These are phyloP conservation scores for Tylopilus felleus DNA, from an alignment of 768 basidiomycete genomes.

Conservation along the genomic window DNA sequence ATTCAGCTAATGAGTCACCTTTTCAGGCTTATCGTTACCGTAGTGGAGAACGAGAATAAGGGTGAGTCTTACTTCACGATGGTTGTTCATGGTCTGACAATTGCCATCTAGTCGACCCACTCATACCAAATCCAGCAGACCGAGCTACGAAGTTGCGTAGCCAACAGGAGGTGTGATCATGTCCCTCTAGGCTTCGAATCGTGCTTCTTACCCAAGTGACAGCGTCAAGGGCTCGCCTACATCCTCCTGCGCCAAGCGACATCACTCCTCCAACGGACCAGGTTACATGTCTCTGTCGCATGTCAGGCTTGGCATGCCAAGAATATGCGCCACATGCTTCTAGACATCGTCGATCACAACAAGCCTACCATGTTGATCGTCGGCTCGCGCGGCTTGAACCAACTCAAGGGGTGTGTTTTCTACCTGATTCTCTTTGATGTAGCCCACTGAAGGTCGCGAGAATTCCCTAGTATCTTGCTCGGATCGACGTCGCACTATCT, in stretches of 20 bases:
- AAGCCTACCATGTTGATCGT: conserved; percentile 93
- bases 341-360: conserved; percentile 86
- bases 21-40: conserved; percentile 73
- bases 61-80: conserved; percentile 40
- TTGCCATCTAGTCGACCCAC: conserved; percentile 54
- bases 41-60: conserved; percentile 90
- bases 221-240: conserved; percentile 88
- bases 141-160: conserved; percentile 74
- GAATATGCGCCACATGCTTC: conserved; percentile 84
- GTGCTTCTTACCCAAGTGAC: conserved; percentile 9
- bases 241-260: conserved; percentile 89
- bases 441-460: not conserved
- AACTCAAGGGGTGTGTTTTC: conserved; percentile 73
- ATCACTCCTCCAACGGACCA: conserved; percentile 85
- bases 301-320: conserved; percentile 99
- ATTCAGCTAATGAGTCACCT: not conserved
- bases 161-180: conserved; percentile 78
- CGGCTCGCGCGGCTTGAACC: conserved; percentile 86
- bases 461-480: conserved; percentile 66
- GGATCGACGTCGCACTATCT: conserved; percentile 96
- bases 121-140: conserved; percentile 68
- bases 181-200: conserved; percentile 1
- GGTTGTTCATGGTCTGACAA: not conserved
- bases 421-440: too few species aligned
- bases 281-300: conserved; percentile 76